Evolutionary conservation across 768 basidiomycete genomes (phyloP), one percentile per base, ranked within the genome.

Genomic region (Phaffia tasmanica): DNA sequence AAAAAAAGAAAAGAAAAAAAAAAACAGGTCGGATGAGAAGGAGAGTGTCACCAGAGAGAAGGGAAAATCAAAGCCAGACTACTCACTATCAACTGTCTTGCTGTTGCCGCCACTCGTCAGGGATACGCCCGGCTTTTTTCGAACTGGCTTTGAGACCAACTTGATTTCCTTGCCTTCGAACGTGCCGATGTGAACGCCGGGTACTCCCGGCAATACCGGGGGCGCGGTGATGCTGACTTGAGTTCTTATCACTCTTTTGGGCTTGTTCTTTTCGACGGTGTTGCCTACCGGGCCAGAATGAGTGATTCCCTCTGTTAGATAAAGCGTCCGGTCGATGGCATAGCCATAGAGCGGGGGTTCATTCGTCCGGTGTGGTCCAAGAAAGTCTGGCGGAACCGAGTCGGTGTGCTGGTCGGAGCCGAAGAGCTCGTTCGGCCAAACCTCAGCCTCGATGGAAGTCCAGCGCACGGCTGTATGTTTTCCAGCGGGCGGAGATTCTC

Each of bases 101-200:
- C 53, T 54, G 53, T 23, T 54, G 4, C 53, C 23, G 4, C 53
- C 23, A 54, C 53, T 9, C 30, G 48, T 54, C 62, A 19, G 29
- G n/a, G 16, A 35, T n/a, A 42, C 59, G 42, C 15, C 30, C 27
- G 9, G 42, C 66, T 90, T 82, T 82, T 95, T 95, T 81, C 97
- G 95, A 79, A 88, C 90, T 4, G 94, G 94, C 77, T 97, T 98
- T 78, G 88, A 90, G 78, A 98, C 97, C 73, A 98, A 89, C 77
- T 92, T 93, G 81, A 98, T 97, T n/a, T 92, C 85, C 56, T 87
- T 86, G 71, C 88, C 89, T 54, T 88, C 86, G 79, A 97, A 97
- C 23, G 84, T 82, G 25, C 93, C 93, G 71, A 97, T 84, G 47
- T 90, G 80, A 49, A 65, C 84, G 83, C 74, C 88, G 86, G 68